Conservation (phyloP, 1,284 basidiomycete genomes). For the Amylostereum chailletii region DNA sequence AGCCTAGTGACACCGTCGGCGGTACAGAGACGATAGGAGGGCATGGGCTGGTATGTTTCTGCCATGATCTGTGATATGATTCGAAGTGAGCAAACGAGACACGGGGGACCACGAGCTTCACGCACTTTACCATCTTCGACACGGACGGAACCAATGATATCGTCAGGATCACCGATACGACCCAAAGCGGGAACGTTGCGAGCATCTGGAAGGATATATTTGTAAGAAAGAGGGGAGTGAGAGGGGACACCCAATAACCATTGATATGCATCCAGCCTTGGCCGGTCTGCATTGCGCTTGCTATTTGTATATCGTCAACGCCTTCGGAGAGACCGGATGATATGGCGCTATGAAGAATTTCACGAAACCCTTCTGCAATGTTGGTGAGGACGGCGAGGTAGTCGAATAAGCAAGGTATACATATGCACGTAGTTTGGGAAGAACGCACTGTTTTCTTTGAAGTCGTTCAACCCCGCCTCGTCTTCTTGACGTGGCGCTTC, state of each 20-base stretch:
- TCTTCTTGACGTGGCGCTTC: slow-evolving; percentile 23
- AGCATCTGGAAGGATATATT: slow-evolving; percentile 35
- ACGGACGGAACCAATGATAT: slow-evolving; percentile 68
- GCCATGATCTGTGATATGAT: slow-evolving; percentile 40
- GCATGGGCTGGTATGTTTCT: slow-evolving; percentile 74
- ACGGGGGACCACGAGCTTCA: neutral
- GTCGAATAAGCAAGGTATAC: no score
- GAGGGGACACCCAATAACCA: slow-evolving; percentile 28
- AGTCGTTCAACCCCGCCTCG: slow-evolving; percentile 56
- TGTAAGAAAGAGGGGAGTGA: neutral
- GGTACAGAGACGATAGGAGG: slow-evolving; percentile 69
- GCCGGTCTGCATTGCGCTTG: slow-evolving; percentile 54
- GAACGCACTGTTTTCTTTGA: slow-evolving; percentile 54
- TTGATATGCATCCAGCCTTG: slow-evolving; percentile 81
- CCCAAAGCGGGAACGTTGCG: slow-evolving; percentile 65
- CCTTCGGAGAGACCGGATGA: slow-evolving; percentile 42
- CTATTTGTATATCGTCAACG: slow-evolving; percentile 56
- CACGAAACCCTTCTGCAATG: slow-evolving; percentile 44
- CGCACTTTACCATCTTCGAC: slow-evolving; percentile 62
- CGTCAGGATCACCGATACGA: slow-evolving; percentile 70
- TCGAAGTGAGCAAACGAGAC: neutral
- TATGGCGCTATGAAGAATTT: slow-evolving; percentile 51
- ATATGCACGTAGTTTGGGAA: no score
- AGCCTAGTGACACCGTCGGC: slow-evolving; percentile 56
- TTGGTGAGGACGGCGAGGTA: no score